These are phyloP conservation scores for Chrysochromulina parva DNA, from an alignment of 78 protist species.

Conservation along the genomic window DNA sequence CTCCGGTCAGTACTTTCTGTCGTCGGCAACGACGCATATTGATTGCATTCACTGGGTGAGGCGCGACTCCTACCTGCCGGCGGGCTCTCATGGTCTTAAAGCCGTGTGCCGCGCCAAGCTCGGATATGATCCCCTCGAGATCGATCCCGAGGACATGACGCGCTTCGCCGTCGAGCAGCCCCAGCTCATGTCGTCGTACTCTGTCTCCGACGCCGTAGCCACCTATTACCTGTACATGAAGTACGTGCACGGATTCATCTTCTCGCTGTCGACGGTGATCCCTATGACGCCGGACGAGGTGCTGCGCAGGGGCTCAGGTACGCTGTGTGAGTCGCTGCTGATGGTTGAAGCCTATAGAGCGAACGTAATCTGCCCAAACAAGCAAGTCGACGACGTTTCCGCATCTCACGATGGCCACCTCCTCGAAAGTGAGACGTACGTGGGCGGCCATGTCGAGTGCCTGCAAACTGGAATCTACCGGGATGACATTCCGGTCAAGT, in stretches of 20 bases:
- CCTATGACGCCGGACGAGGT: conserved; percentile 97
- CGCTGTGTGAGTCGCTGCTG: conserved; percentile 96
- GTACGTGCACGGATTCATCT: conserved; percentile 98
- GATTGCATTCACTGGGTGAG: conserved; percentile 98
- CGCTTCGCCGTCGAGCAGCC: conserved; percentile 80
- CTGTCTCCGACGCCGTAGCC: conserved; percentile 99
- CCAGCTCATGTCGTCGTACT: conserved; percentile 91
- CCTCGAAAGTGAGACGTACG: conserved; percentile 94
- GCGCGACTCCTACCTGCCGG: conserved; percentile 99
- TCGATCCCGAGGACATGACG: conserved; percentile 98
- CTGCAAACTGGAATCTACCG: conserved; percentile 40
- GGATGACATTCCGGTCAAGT: conserved; percentile 76
- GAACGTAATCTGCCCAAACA: conserved; percentile 94
- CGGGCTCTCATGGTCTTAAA: conserved; percentile 91
- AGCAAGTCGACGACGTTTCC: conserved; percentile 57
- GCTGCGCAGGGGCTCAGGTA: conserved; percentile 92
- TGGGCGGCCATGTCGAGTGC: conserved; percentile 99
- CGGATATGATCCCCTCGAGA: conserved; percentile 93
- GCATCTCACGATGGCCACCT: conserved; percentile 84
- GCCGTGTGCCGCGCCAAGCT: conserved; percentile 91
- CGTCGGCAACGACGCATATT: conserved; percentile 71
- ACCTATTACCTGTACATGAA: conserved; percentile 96
- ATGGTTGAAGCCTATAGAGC: conserved; percentile 84
- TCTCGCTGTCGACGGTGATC: conserved; percentile 96
- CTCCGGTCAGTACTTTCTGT: too few relatives aligned